Conservation (phyloP, 1,284 basidiomycete species). For the Cutaneotrichosporon cutaneum region DNA sequence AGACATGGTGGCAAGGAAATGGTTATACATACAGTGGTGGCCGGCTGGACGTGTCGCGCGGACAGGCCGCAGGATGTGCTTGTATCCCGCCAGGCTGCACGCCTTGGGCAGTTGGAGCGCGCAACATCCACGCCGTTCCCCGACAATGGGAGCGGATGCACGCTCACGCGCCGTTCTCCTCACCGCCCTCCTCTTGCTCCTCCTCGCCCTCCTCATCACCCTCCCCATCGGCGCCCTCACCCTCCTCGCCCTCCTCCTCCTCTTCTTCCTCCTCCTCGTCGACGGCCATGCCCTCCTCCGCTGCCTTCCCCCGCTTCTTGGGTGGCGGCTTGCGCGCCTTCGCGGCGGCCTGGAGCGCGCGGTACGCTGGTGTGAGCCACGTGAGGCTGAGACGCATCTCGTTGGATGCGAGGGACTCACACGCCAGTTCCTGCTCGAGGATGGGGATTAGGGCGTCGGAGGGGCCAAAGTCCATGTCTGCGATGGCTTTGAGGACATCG, state of each 20-base stretch:
- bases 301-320: slow-evolving; percentile 36
- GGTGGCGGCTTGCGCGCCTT: slow-evolving; percentile 42
- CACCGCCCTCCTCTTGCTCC: slow-evolving; percentile 18
- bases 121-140: not conserved
- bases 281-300: slow-evolving; percentile 20
- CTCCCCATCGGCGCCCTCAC: slow-evolving; percentile 29
- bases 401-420: slow-evolving; percentile 54
- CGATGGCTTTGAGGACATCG: slow-evolving; percentile 82
- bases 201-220: slow-evolving; percentile 27
- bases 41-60: no score
- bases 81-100: no score
- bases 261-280: slow-evolving; percentile 44
- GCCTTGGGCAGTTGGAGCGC: no score
- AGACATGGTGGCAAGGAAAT: not conserved
- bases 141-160: slow-evolving; percentile 29
- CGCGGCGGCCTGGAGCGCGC: slow-evolving; percentile 27
- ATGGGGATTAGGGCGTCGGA: slow-evolving; percentile 65
- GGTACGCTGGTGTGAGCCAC: slow-evolving; percentile 35
- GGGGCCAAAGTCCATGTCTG: slow-evolving; percentile 67
- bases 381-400: no score
- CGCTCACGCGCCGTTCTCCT: not conserved
- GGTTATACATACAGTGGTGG: slow-evolving; percentile 1
- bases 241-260: slow-evolving; percentile 33
- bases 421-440: slow-evolving; percentile 68
- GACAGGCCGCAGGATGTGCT: no score